Evolutionary conservation across 441 rosid species (phyloP).

Genomic region (Populus hybrid): DNA sequence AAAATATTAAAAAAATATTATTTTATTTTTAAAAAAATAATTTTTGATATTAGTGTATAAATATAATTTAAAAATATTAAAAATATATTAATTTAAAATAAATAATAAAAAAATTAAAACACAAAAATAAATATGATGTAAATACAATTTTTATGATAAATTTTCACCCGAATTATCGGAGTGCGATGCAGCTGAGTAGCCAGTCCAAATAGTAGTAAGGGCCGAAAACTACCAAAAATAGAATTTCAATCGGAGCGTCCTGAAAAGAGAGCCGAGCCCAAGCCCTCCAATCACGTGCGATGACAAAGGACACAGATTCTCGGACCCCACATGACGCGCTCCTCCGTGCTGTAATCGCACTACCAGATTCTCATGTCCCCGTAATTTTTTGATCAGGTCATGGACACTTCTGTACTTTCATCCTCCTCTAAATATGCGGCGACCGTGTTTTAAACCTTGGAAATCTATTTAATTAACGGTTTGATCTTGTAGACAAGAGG

Average conservation of each 20-base stretch:
- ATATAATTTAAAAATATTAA: no score
- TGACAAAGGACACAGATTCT: slow-evolving; percentile 2
- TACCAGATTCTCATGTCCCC: slow-evolving; percentile 44
- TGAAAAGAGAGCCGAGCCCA: neutral
- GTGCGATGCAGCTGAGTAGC: neutral
- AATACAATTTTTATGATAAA: no score
- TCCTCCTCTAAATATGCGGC: slow-evolving; percentile 19
- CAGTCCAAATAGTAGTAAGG: neutral
- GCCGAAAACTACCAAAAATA: neutral
- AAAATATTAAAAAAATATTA: no score
- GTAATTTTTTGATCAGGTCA: slow-evolving; percentile 18
- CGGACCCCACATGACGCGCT: slow-evolving; percentile 20
- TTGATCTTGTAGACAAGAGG: neutral
- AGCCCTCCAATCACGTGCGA: slow-evolving; percentile 26
- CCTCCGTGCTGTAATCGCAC: slow-evolving; percentile 34
- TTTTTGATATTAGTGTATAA: no score
- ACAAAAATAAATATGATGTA: no score
- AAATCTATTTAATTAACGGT: neutral
- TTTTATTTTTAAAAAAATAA: no score
- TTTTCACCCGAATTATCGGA: no score
- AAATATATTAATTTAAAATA: no score
- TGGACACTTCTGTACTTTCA: slow-evolving; percentile 33
- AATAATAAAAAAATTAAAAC: no score
- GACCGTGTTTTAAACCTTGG: neutral
- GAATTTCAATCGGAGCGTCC: no score